A percentile compares a stretch with the other conserved stretches of the same genome.
These are phyloP conservation scores for Coemansia sp. DNA, from an alignment of 192 early-diverging fungal species.

Conservation along the genomic window DNA sequence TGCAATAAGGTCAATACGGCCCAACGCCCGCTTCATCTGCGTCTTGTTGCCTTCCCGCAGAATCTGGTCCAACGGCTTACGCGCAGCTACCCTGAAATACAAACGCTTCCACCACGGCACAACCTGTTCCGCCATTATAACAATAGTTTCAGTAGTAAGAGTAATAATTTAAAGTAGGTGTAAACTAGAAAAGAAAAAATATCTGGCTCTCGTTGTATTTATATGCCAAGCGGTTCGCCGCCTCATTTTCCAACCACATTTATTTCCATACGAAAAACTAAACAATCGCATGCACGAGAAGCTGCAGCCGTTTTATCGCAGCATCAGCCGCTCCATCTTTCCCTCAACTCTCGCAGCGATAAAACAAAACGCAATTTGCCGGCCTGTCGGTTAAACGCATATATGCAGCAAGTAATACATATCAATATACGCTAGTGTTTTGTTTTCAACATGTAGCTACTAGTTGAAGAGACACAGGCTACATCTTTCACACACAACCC, in stretches of 20 bases:
- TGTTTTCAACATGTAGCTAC: too few species aligned
- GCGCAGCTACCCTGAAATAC: constrained; percentile 15
- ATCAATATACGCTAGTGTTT: too few species aligned
- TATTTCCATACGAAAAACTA: neutral
- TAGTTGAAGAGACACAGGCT: too few species aligned
- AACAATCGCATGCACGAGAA: neutral
- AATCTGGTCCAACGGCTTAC: constrained; percentile 48
- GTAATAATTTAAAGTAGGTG: neutral
- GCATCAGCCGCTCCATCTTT: neutral
- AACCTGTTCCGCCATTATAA: neutral
- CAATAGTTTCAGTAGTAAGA: neutral
- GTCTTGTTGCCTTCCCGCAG: constrained; percentile 50
- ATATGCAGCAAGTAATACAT: too few species aligned
- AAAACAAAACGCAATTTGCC: too few species aligned
- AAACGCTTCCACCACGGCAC: constrained; percentile 31
- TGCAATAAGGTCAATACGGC: constrained; percentile 60
- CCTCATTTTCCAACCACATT: neutral
- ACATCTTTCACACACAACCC: too few species aligned
- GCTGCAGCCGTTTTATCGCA: neutral
- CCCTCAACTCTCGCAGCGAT: neutral
- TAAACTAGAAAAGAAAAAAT: neutral
- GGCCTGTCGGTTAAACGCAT: too few species aligned
- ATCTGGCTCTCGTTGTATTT: too few species aligned
- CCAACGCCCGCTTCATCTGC: constrained; percentile 57
- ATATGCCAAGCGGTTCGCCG: too few species aligned